Percentiles rank a stretch among this genome's conserved stretches.
Conservation (phyloP, 805 yeast species). For the Metschnikowia sp. region DNA sequence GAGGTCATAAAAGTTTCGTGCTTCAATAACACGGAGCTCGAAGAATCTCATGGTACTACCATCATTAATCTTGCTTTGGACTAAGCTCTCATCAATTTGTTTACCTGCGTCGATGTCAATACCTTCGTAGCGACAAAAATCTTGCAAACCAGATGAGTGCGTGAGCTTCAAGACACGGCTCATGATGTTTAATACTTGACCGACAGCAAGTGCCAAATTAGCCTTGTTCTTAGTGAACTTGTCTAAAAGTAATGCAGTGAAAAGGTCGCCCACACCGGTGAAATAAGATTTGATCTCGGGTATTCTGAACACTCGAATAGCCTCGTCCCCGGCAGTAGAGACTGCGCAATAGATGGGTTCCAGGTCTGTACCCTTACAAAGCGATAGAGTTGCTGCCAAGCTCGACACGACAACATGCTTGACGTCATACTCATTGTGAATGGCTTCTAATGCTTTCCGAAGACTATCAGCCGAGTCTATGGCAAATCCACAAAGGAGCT, state of each 20-base stretch:
- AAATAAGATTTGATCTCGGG: conserved; percentile 75
- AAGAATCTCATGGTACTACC: conserved; percentile 61
- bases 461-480: conserved; percentile 10
- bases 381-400: conserved; percentile 12
- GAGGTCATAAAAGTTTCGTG: conserved; percentile 40
- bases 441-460: conserved; percentile 9
- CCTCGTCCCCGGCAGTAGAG: conserved; percentile 10
- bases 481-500: conserved; percentile 14
- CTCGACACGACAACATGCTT: conserved; percentile 17
- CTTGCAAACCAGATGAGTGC: conserved; percentile 30
- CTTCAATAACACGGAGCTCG: conserved; percentile 67
- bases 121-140: conserved; percentile 26
- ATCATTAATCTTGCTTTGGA: conserved; percentile 52
- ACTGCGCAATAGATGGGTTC: conserved; percentile 28
- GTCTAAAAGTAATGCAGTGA: conserved; percentile 75
- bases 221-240: conserved; percentile 39
- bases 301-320: conserved; percentile 38
- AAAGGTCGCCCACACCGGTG: conserved; percentile 93
- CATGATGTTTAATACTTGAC: conserved; percentile 58
- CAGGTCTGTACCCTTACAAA: conserved; percentile 3
- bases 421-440: conserved; percentile 11
- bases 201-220: conserved; percentile 36
- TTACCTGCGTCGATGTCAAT: conserved; percentile 8
- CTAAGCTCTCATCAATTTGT: not conserved
- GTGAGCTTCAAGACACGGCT: conserved; percentile 48